Percentiles rank a stretch among this genome's conserved stretches.
These are phyloP conservation scores for Volutella citrinella DNA, from an alignment of 2,329 filamentous ascomycete species.

Conservation along the genomic window DNA sequence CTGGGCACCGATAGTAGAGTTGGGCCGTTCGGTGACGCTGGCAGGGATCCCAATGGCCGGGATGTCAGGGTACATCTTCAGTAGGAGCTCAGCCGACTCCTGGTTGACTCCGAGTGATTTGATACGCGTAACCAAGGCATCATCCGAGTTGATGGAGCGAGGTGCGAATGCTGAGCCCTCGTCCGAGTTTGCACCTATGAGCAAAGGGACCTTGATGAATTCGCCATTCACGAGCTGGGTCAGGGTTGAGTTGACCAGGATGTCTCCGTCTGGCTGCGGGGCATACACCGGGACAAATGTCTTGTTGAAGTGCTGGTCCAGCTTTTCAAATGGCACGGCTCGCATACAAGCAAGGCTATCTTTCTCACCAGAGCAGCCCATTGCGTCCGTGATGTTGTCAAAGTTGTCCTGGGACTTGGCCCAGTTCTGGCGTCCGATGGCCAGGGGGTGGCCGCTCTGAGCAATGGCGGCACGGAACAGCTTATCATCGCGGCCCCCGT, in stretches of 20 bases:
- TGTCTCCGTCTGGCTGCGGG: constrained; percentile 34
- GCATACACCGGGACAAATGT: constrained; percentile 11
- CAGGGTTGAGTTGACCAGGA: constrained; percentile 29
- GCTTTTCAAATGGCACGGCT: constrained; percentile 24
- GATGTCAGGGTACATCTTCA: constrained; percentile 29
- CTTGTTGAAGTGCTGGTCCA: constrained; percentile 18
- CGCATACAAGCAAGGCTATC: constrained; percentile 27
- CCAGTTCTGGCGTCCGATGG: constrained; percentile 30
- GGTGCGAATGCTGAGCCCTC: constrained; percentile 25
- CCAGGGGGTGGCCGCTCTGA: constrained; percentile 43
- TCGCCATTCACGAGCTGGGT: constrained; percentile 28
- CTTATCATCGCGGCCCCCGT: constrained; percentile 39
- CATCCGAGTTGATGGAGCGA: constrained; percentile 25
- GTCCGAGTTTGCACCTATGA: constrained; percentile 35
- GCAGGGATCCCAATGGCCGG: constrained; percentile 33
- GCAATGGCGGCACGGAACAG: constrained; percentile 50
- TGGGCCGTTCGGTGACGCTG: constrained; percentile 26
- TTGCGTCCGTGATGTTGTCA: constrained; percentile 24
- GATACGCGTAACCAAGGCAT: constrained; percentile 20
- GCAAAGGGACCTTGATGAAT: constrained; percentile 33
- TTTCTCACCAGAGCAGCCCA: constrained; percentile 18
- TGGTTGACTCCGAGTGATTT: constrained; percentile 17
- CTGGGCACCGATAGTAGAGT: constrained; percentile 26
- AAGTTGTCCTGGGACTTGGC: constrained; percentile 25
- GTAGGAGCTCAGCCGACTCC: constrained; percentile 19